Base-by-base conservation (phyloP, 2,329 filamentous ascomycete species). In the Trichoderma simmonsii region DNA sequence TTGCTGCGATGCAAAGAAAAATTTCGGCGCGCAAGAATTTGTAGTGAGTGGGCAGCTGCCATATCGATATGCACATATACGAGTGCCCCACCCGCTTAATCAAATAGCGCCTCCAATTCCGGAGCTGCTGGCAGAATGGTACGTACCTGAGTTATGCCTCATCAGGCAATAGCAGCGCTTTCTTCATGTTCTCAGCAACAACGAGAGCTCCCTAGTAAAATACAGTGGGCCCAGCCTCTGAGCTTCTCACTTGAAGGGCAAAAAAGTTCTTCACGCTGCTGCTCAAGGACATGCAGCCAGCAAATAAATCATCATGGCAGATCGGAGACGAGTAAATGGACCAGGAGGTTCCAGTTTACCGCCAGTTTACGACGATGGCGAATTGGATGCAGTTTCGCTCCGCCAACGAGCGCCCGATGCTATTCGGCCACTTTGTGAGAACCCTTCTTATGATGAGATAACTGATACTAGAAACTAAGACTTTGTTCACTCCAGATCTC, bases 271-370 rank as follows among this genome's bases (percentile, higher is more conserved):
- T 51, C 57, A 51, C 32, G 67, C 56, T 62, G 56, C 21, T 54
- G 26, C 15, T 43, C 15, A 48, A 54, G 56, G 54, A 21, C 14
- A 30, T 48, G 34, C 65, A 34, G 51, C 54, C 34, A 39, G 36
- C n/a, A 34, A 32, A 62, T 21, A 39, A 48, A 26, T 21, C 21
- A 68, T 48, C 36, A 94, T 95, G 92, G 86, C 92, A 71, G 96
- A 99, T 81, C 90, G 95, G 81, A 91, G 95, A 83, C 90, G 96
- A 77, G 90, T 97, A 76, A 98, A 98, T 82, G 94, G 94, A 6
- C 96, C 96, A 7, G 86, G 90, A 54, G 93, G 93, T 68, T 89
- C 89, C 32, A 98, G 94, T 9, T 83, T 87, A 39, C 88, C 94
- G 18, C 93, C 94, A 1, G 83, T 94, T 4, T 98, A 91, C 79